Base-by-base conservation (phyloP, 495 filamentous ascomycete genomes). In the Coniosporium apollinis region DNA sequence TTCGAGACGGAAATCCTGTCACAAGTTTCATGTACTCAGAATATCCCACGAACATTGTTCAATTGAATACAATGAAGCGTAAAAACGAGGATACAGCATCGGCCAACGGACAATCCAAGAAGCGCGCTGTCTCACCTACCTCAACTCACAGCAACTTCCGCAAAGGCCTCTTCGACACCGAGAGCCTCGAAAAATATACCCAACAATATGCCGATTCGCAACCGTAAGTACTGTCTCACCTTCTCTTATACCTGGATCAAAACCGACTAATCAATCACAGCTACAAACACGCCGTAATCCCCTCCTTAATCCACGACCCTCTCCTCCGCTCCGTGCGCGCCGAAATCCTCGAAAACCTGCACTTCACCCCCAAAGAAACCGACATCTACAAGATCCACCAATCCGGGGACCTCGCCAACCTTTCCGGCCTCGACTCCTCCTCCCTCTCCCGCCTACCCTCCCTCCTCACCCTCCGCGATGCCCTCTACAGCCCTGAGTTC, bases 361-460 rank as follows among this genome's bases (percentile, higher is more conserved):
- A 77, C 50, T 97, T 97, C 61, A 93, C 89, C 31, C 86, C 85
- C 44, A 99, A 99, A 60, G 89, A 99, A 54, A 99, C 89, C 39
- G 91, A 99, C 57, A 96, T 99, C 59, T 99, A 99, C 66, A 93
- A 89, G 57, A 94, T 96, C 53, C 86, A 94, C 66, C 89, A 96
- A 59, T 94, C 87, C 19, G 89, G 89, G 36, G 89, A 99, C 52
- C 67, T 99, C 13, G 91, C 89, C 6, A 99, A 99, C 54, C 74
- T 99, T 28, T 84, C 93, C 57, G 89, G 89, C 3, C 66, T 99
- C 5, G 81, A 91, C 35, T 73, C 83, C 49, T 69, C 77, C 0
- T 80, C 84, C 20, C 64, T 94, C 29, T 70, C 74, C 21, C 79
- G 77, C 36, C 64, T 99, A 22, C 89, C 89, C 0, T 85, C 81